These are phyloP conservation scores for Sisymbrium irio DNA, from an alignment of 345 rosid genomes.

Conservation along the genomic window DNA sequence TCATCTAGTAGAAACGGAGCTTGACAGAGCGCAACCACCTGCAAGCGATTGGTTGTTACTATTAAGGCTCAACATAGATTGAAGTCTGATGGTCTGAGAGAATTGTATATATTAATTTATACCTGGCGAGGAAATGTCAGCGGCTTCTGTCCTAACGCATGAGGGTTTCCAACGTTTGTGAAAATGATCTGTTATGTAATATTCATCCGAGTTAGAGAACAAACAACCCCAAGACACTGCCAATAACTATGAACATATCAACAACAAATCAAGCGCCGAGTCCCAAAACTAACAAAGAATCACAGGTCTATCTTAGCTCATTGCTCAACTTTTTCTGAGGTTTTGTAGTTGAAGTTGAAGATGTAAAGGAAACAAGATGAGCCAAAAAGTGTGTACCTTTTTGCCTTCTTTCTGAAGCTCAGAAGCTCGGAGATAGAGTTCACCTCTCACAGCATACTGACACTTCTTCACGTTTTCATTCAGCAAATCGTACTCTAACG, in stretches of 20 bases:
- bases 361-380: neutral
- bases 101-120: slow-evolving; percentile 4
- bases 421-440: slow-evolving; percentile 97
- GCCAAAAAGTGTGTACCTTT: slow-evolving; percentile 49
- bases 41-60: slow-evolving; percentile 22
- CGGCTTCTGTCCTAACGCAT: slow-evolving; percentile 97
- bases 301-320: slow-evolving; percentile 1
- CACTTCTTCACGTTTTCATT: slow-evolving; percentile 95
- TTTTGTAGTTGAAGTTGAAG: neutral
- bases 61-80: slow-evolving; percentile 26
- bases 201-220: slow-evolving; percentile 12
- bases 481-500: slow-evolving; percentile 70
- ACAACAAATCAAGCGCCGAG: neutral
- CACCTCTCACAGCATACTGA: slow-evolving; percentile 94
- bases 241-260: neutral
- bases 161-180: slow-evolving; percentile 99
- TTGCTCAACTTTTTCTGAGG: neutral
- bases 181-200: slow-evolving; percentile 69
- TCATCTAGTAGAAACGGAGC: slow-evolving; percentile 96
- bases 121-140: slow-evolving; percentile 94
- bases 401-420: slow-evolving; percentile 99
- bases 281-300: neutral
- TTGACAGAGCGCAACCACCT: slow-evolving; percentile 98
- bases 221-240: neutral
- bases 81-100: neutral